phyloP scores from a whole-genome alignment of 768 basidiomycete species.

The Phaeolepiota aurea region DNA sequence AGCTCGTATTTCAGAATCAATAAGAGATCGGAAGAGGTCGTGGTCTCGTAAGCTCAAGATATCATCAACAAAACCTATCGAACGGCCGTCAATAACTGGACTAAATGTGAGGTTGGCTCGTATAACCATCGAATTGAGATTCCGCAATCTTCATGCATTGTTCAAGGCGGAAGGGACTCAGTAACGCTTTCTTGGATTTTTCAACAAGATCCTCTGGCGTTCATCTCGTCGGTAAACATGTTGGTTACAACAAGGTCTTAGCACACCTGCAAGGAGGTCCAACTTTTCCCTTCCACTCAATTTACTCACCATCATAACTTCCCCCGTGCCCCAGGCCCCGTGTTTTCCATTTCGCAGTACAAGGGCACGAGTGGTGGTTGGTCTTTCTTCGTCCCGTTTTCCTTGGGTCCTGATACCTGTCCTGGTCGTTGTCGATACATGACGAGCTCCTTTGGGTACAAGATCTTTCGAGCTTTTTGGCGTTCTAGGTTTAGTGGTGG shows the following conservation, averaged over 20 bases:
- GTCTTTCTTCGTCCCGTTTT: slow-evolving; percentile 44
- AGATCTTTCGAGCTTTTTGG: slow-evolving; percentile 35
- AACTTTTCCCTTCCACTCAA: slow-evolving; percentile 75
- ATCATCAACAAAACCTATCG: slow-evolving; percentile 60
- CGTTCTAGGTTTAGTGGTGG: slow-evolving; percentile 9
- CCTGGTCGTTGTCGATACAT: slow-evolving; percentile 28
- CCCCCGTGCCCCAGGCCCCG: slow-evolving; percentile 65
- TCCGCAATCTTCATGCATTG: slow-evolving; percentile 60
- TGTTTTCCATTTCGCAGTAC: slow-evolving; percentile 69
- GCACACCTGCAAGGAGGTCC: slow-evolving; percentile 70
- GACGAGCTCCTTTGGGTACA: slow-evolving; percentile 45
- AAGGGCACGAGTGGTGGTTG: slow-evolving; percentile 66
- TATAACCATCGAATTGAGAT: slow-evolving; percentile 70
- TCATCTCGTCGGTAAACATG: too few relatives aligned
- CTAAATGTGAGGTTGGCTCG: too few relatives aligned
- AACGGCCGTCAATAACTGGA: too few relatives aligned
- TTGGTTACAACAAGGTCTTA: slow-evolving; percentile 64
- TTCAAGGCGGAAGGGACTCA: slow-evolving; percentile 58
- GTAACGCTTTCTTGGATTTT: slow-evolving; percentile 47
- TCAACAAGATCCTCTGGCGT: slow-evolving; percentile 71
- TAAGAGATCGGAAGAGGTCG: slow-evolving; percentile 48
- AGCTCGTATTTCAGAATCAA: slow-evolving; percentile 48
- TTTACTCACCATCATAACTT: slow-evolving; percentile 47
- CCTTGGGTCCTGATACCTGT: slow-evolving; percentile 12
- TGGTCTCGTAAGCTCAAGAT: slow-evolving; percentile 61